These are phyloP conservation scores for Aspergillus bridgeri DNA, from an alignment of 495 filamentous ascomycete genomes.

Conservation along the genomic window DNA sequence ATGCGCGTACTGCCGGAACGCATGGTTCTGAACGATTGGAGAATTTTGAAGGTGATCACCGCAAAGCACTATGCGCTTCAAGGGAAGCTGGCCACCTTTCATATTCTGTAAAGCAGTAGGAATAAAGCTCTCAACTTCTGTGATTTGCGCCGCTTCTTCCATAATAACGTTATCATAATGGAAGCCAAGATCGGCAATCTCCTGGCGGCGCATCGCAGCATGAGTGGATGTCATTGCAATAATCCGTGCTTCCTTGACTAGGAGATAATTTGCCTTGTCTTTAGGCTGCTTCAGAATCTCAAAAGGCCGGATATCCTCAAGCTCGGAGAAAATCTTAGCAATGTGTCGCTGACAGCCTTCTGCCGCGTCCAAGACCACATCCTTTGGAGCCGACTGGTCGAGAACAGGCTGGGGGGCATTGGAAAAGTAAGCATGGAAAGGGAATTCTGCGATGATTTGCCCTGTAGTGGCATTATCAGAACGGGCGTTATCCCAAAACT, in stretches of 20 bases:
- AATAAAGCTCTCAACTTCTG: constrained; percentile 96
- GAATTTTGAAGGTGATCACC: constrained; percentile 97
- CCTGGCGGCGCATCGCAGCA: constrained; percentile 92
- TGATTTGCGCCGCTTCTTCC: constrained; percentile 98
- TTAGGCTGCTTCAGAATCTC: constrained; percentile 84
- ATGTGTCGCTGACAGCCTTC: constrained; percentile 89
- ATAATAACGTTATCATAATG: constrained; percentile 97
- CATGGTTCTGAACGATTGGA: constrained; percentile 90
- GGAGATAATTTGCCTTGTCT: constrained; percentile 92
- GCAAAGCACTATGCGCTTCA: constrained; percentile 88
- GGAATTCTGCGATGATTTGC: constrained; percentile 72
- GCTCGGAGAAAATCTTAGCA: constrained; percentile 83
- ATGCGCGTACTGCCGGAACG: constrained; percentile 94
- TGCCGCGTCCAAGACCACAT: constrained; percentile 71
- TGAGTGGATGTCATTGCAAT: constrained; percentile 99
- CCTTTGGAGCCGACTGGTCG: constrained; percentile 55
- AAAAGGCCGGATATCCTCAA: constrained; percentile 92
- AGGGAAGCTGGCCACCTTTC: constrained; percentile 64
- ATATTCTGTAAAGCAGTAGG: constrained; percentile 82
- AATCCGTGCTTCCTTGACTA: constrained; percentile 91
- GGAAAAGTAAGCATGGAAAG: constrained; percentile 86
- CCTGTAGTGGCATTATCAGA: constrained; percentile 49
- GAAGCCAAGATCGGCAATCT: constrained; percentile 89
- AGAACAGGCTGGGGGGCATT: constrained; percentile 87
- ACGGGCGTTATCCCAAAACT: constrained; percentile 65